Percentiles rank a stretch among this genome's conserved stretches.
Evolutionary conservation across 768 basidiomycete genomes (phyloP).

Genomic region (Hericium rajendrae): DNA sequence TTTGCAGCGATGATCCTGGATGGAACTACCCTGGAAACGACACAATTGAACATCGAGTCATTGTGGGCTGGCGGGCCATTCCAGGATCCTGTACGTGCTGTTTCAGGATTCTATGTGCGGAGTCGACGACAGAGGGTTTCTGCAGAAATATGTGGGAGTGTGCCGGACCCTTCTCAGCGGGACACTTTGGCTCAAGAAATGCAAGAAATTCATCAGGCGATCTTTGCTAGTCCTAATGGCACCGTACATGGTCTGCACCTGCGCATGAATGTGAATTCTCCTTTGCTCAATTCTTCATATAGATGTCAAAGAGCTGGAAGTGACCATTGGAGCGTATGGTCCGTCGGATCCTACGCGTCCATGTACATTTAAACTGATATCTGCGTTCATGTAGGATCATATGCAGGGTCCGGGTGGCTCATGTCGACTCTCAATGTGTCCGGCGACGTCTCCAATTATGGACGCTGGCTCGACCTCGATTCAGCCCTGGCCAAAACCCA

Average conservation of each 20-base stretch:
- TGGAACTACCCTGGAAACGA: constrained; percentile 47
- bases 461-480: constrained; percentile 65
- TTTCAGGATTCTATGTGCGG: background rate
- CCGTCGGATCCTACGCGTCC: constrained; percentile 1
- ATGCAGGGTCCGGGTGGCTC: constrained; percentile 54
- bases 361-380: too few relatives aligned
- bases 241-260: constrained; percentile 41
- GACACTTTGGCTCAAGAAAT: constrained; percentile 36
- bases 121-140: constrained; percentile 18
- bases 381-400: constrained; percentile 41
- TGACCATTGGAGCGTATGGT: constrained; percentile 56
- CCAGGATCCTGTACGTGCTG: constrained; percentile 41
- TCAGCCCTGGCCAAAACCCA: constrained; percentile 43
- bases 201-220: constrained; percentile 41
- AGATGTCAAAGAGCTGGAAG: constrained; percentile 48
- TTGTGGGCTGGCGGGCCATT: constrained; percentile 73
- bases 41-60: constrained; percentile 66
- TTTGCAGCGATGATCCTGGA: constrained; percentile 54
- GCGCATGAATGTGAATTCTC: background rate
- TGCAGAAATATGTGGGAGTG: constrained; percentile 53
- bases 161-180: constrained; percentile 39
- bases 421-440: constrained; percentile 35
- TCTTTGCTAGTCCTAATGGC: constrained; percentile 50
- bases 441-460: constrained; percentile 31
- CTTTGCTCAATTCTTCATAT: background rate